phyloP scores from a whole-genome alignment of 352 stramenopile genomes.

The Pythium dissotocum region DNA sequence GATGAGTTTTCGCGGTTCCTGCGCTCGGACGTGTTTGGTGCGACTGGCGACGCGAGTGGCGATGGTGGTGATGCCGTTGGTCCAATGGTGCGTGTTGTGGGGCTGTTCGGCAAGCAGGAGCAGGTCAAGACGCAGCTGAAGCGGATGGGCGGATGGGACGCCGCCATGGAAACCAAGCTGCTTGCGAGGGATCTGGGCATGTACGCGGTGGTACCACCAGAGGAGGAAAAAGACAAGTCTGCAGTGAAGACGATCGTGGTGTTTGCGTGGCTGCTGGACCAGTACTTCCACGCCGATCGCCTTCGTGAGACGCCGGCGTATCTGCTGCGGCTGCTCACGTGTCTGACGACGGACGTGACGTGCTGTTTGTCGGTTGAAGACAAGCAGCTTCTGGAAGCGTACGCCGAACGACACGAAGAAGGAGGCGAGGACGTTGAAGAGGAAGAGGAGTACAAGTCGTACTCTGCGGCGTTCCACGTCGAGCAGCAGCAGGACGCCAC shows the following conservation, averaged over 20 bases:
- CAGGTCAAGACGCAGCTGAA: conserved; percentile 47
- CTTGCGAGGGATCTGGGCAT: conserved; percentile 50
- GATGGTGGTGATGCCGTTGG: not conserved
- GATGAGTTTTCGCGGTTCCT: conserved; percentile 65
- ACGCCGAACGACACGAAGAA: too few relatives aligned
- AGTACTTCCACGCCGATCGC: conserved; percentile 1
- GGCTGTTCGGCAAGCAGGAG: conserved; percentile 63
- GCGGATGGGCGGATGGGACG: conserved; percentile 44
- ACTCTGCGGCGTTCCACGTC: conserved; percentile 1
- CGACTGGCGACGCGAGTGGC: conserved; percentile 3
- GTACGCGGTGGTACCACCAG: conserved; percentile 52
- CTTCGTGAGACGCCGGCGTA: conserved; percentile 3
- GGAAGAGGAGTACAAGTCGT: not conserved
- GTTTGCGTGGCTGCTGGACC: not conserved
- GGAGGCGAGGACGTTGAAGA: not conserved
- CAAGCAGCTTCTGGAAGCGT: not conserved
- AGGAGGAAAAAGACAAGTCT: conserved; percentile 69
- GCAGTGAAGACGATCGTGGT: not conserved
- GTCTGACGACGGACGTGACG: conserved; percentile 1
- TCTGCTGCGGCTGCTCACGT: conserved; percentile 8
- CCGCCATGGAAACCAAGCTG: conserved; percentile 41
- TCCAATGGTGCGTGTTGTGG: conserved; percentile 36
- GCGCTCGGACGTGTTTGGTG: conserved; percentile 44
- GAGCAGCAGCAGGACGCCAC: not conserved
- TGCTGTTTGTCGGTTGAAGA: not conserved